Evolutionary conservation across 345 rosid species (phyloP).

Genomic region (Lumnitzera racemosa): DNA sequence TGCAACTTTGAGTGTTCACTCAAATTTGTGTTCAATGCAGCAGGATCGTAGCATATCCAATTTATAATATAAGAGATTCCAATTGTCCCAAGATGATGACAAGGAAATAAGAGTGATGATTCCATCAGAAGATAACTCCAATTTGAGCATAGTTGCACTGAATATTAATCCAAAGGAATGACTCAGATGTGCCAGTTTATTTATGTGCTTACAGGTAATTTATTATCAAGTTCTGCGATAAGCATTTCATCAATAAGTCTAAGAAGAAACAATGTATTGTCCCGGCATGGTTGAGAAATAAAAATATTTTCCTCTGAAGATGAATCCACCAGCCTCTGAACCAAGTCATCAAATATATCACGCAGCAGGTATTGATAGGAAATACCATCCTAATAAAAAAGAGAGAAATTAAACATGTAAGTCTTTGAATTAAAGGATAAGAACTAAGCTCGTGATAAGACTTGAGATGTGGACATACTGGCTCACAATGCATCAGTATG

Average conservation of each 20-base stretch:
- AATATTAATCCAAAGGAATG: background rate
- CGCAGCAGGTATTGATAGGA: conserved; percentile 54
- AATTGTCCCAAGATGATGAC: too few relatives aligned
- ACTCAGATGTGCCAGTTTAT: background rate
- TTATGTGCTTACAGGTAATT: conserved; percentile 49
- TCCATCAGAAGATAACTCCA: too few relatives aligned
- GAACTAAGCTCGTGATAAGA: conserved; percentile 1
- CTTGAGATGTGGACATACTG: conserved; percentile 36
- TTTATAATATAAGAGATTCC: too few relatives aligned
- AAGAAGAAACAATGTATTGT: conserved; percentile 75
- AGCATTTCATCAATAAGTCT: conserved; percentile 86
- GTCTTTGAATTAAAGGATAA: background rate
- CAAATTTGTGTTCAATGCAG: too few relatives aligned
- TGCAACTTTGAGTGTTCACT: too few relatives aligned
- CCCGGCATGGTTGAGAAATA: conserved; percentile 85
- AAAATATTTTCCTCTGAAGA: conserved; percentile 80
- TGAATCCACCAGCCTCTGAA: conserved; percentile 58
- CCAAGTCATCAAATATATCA: conserved; percentile 68
- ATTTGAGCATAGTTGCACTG: background rate
- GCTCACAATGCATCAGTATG: conserved; percentile 52
- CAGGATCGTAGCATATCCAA: too few relatives aligned
- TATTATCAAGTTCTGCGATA: conserved; percentile 62
- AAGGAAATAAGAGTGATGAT: too few relatives aligned
- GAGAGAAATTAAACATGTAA: conserved; percentile 9
- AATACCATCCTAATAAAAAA: conserved; percentile 41